Conservation (phyloP, 768 basidiomycete species). For the Lactarius trivialis region DNA sequence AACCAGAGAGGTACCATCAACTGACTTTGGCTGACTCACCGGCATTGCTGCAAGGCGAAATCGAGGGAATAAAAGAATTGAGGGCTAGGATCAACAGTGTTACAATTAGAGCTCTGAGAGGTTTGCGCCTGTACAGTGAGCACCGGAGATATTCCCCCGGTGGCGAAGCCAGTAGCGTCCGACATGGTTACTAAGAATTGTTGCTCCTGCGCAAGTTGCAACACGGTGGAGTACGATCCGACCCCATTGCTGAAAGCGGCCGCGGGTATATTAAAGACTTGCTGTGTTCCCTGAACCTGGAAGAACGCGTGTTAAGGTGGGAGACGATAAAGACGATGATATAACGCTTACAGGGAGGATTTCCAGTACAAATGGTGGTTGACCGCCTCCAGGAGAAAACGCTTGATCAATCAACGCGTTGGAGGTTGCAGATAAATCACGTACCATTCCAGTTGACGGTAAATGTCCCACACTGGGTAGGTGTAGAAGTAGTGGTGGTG, state of each 20-base stretch:
- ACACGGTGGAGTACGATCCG: conserved; percentile 44
- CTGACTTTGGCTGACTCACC: conserved; percentile 33
- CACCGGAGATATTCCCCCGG: conserved; percentile 52
- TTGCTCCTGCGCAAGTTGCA: conserved; percentile 37
- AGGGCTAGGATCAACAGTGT: conserved; percentile 40
- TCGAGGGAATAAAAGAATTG: conserved; percentile 47
- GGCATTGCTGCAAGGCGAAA: conserved; percentile 52
- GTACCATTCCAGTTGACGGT: conserved; percentile 57
- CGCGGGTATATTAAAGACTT: conserved; percentile 48
- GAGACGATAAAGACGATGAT: not conserved
- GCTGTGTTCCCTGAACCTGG: conserved; percentile 33
- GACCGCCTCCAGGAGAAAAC: conserved; percentile 13
- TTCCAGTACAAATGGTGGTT: conserved; percentile 12
- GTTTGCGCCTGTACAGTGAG: conserved; percentile 42
- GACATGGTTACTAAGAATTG: conserved; percentile 59
- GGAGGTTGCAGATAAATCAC: conserved; percentile 10
- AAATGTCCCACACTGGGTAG: conserved; percentile 59
- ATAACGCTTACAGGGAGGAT: conserved; percentile 11
- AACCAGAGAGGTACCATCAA: not conserved
- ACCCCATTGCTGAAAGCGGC: conserved; percentile 47
- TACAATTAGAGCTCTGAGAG: conserved; percentile 39
- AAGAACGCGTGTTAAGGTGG: not conserved
- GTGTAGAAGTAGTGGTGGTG: conserved; percentile 35
- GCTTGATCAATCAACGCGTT: not conserved
- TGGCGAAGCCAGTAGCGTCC: conserved; percentile 60